Evolutionary conservation across 2,329 filamentous ascomycete species (phyloP), one percentile per base, ranked within the genome.

Genomic region (Xylariaceae sp.): DNA sequence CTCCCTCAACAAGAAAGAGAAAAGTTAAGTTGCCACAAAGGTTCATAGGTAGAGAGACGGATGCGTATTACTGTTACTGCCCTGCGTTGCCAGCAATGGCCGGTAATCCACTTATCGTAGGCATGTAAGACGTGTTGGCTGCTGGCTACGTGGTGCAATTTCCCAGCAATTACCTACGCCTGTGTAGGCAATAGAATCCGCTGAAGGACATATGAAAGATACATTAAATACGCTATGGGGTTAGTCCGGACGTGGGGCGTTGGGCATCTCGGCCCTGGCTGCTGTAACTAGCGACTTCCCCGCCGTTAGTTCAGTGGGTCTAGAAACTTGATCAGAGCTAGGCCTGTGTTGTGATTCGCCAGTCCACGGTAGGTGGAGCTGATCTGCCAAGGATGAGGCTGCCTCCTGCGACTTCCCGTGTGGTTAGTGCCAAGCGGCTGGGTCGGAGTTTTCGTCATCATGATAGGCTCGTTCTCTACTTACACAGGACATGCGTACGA

Each of bases 331-430:
- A 11, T 37, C 35, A 37, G 35, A 6, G 35, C 4, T 11, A 37
- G 8, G 12, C 12, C 35, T 37, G 6, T 12, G 37, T 4, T 26
- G 32, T 47, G 32, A 58, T 58, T 58, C 53, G 32, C 3, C 42
- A 30, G 43, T 30, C 29, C 26, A 27, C 2, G 19, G 12, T 39
- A 8, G 11, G 30, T 45, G 43, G 29, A 37, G 35, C 19, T 30
- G 37, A 52, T 44, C 42, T 31, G 53, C 55, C 55, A 58, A 52
- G 53, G 5, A 53, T 53, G 55, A 46, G 50, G 40, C 19, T 19
- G 34, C 39, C 32, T 12, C 44, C 34, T 57, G 55, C 47, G 40
- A 29, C 11, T 37, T 51, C 47, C 55, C 55, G 51, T 26, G 8
- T 27, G 43, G 40, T 34, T 46, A 51, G 55, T 31, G 43, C 48